Evolutionary conservation across 2,329 filamentous ascomycete species (phyloP).

Genomic region (Domatiomyces catenatus): DNA sequence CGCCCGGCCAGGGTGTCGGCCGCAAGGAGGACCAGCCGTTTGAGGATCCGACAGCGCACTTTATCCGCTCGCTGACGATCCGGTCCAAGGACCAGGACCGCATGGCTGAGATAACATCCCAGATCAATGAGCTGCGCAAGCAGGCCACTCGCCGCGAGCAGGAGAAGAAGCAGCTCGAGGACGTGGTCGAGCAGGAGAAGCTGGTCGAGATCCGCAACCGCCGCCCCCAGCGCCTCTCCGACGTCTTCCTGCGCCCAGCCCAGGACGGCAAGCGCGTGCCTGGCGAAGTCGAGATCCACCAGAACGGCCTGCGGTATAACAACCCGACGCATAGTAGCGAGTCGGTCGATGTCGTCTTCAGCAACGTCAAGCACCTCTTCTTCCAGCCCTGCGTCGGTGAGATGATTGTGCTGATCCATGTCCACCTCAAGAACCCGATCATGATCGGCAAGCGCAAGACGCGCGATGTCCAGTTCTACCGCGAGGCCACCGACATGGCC

Average conservation of each 20-base stretch:
- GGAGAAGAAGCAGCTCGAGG: constrained; percentile 98
- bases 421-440: constrained; percentile 94
- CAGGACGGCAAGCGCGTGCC: constrained; percentile 95
- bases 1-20: constrained; percentile 90
- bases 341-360: constrained; percentile 89
- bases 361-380: constrained; percentile 96
- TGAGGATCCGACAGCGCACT: constrained; percentile 89
- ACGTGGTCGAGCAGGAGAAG: constrained; percentile 98
- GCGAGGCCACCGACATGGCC: constrained; percentile 94
- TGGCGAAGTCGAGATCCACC: constrained; percentile 91
- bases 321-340: constrained; percentile 62
- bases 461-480: constrained; percentile 95
- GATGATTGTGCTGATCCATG: constrained; percentile 92
- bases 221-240: constrained; percentile 75
- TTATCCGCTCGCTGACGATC: constrained; percentile 89
- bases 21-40: constrained; percentile 96
- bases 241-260: constrained; percentile 87
- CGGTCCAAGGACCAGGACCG: constrained; percentile 76
- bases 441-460: constrained; percentile 98
- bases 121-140: constrained; percentile 94
- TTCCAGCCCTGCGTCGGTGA: constrained; percentile 96
- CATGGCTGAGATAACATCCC: constrained; percentile 77
- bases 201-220: constrained; percentile 87
- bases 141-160: constrained; percentile 83
- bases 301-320: constrained; percentile 94